Base-by-base conservation (phyloP, 2,329 filamentous ascomycete species). In the Microdochium nivale region DNA sequence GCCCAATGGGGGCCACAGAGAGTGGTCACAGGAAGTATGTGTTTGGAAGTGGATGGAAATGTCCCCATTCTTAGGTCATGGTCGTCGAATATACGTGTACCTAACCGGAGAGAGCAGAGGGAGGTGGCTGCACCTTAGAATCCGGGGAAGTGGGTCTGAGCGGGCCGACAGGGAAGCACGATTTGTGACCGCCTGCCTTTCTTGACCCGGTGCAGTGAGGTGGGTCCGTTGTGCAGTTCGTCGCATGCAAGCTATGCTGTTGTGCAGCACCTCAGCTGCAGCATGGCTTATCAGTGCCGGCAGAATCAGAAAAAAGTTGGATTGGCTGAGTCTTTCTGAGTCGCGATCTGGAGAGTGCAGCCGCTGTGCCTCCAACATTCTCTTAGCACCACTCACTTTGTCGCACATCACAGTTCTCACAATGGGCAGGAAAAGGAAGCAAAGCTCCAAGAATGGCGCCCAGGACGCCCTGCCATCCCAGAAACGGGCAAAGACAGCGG, bases 401-500 rank as follows among this genome's bases (percentile, higher is more conserved):
- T 24, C 13, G 16, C 40, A 21, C 19, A 21, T 16, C 40, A 44
- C 10, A 21, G 7, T 19, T 19, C 40, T 23, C 40, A 44, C 51
- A 49, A 75, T 74, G 72, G 69, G 64, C 40, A 57, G 57, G 50
- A 51, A 44, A 3, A 66, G 57, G 58, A 76, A 76, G 61, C 33
- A 56, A 27, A 49, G 37, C 32, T 44, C 46, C 35, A 25, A 46
- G 30, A 37, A 24, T 50, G 14, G 47, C 40, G 40, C 47, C 47
- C 55, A 52, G 23, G 59, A 59, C 33, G 51, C 24, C 44, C 66
- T 66, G 52, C 67, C 66, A 13, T 62, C 61, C 2, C 62, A 67
- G 51, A 72, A 72, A 58, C 66, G 67, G 19, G 54, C 66, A 10
- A 72, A 70, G 57, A 62, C 63, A 16, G 62, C 65, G 25, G 54